Base-by-base conservation (phyloP, 805 yeast genomes). In the Candida pseudoglaebosa region DNA sequence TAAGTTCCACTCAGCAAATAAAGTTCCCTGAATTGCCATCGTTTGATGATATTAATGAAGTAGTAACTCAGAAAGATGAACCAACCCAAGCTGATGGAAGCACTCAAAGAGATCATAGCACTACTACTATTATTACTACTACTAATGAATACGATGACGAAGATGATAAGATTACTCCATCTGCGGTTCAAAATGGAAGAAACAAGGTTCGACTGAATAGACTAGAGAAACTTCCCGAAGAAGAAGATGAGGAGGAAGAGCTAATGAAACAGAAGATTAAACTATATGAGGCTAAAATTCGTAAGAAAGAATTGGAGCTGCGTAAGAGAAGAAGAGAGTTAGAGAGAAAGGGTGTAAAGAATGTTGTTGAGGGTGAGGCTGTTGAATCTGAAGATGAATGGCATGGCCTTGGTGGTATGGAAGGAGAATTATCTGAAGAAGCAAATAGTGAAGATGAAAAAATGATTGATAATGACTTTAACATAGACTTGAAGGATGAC, bases 361-460 rank as follows among this genome's bases (percentile, higher is more conserved):
- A 75, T 18, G 72, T 86, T 38, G 67, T 85, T 55, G 91, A 86
- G 50, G 81, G 83, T 35, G 93, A 85, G 65, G 95, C 95, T 32
- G 89, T 77, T 48, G 95, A 86, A 63, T 84, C 93, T 26, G 95
- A 86, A 43, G 95, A 86, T 67, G 95, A 86, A 64, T 86, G 88
- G 85, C 75, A 75, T 36, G 95, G 93, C 3, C 50, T 83, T 35
- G 93, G 91, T 46, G 95, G 95, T 43, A 66, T 53, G 4, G 90
- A 83, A 48, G 84, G 80, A 3, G 82, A 77, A 44, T 39, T 53
- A 1, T 71, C 77, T 13, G 82, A 74, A 44, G 49, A 45, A 31
- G 82, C 80, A 37, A 78, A 84, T 54, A 77, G 86, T 18, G 95
- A 85, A 44, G 85, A 84, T 52, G 93, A 84, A 58, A 71, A 64